Conservation (phyloP, 2,329 filamentous ascomycete genomes). For the Colletotrichum sp. region DNA sequence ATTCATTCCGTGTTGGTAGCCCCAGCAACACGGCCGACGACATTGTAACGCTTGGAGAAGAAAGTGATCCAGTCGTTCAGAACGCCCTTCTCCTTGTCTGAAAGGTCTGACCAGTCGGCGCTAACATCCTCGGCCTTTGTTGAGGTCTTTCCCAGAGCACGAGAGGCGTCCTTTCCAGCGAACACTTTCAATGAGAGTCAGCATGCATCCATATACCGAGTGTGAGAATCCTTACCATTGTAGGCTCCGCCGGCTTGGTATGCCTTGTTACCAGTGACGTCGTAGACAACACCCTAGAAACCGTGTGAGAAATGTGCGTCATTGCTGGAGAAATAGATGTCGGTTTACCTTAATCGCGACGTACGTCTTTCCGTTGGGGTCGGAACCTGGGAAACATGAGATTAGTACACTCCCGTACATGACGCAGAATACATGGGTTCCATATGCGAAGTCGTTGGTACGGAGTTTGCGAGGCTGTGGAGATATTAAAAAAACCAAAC, state of each 20-base stretch:
- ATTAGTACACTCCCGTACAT: not conserved
- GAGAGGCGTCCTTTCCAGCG: constrained; percentile 93
- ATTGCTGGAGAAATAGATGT: not conserved
- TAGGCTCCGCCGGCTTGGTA: constrained; percentile 87
- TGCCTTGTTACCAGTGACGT: constrained; percentile 87
- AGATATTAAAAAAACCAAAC: not conserved
- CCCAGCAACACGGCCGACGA: constrained; percentile 73
- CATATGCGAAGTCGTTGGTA: not conserved
- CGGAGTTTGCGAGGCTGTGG: not conserved
- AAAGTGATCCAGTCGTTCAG: constrained; percentile 95
- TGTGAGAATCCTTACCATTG: constrained; percentile 65
- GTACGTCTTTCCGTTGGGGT: constrained; percentile 42
- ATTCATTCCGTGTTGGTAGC: constrained; percentile 59
- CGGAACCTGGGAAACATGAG: constrained; percentile 3
- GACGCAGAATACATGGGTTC: not conserved
- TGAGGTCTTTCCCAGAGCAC: constrained; percentile 85
- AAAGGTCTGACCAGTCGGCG: constrained; percentile 82
- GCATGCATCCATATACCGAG: not conserved
- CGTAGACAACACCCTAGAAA: constrained; percentile 84
- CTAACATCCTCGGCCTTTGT: constrained; percentile 83
- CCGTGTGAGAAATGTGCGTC: not conserved
- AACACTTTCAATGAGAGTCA: constrained; percentile 68
- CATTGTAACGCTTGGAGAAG: constrained; percentile 96
- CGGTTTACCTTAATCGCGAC: constrained; percentile 71
- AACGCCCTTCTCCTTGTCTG: constrained; percentile 83